Evolutionary conservation across 495 filamentous ascomycete species (phyloP).

Genomic region (Apodospora peruviana): DNA sequence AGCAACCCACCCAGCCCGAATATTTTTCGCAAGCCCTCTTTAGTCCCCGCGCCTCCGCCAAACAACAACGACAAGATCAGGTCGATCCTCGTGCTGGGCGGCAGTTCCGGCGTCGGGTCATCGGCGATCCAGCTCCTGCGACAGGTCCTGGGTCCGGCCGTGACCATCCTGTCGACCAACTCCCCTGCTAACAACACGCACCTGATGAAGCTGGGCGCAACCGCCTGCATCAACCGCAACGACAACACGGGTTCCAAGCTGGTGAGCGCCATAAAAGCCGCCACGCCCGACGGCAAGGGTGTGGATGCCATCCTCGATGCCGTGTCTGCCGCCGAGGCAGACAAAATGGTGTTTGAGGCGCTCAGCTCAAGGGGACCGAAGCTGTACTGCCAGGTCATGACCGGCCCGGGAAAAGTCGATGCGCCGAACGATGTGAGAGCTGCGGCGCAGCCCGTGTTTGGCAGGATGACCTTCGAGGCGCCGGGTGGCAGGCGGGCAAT

Average conservation of each 20-base stretch:
- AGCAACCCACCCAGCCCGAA: not conserved
- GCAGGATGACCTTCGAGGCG: constrained; percentile 17
- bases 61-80: not conserved
- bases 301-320: constrained; percentile 40
- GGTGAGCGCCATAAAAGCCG: constrained; percentile 22
- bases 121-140: constrained; percentile 38
- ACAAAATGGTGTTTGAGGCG: constrained; percentile 7
- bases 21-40: not conserved
- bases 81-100: constrained; percentile 39
- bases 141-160: constrained; percentile 21
- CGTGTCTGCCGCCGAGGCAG: constrained; percentile 15
- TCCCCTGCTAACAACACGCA: constrained; percentile 27
- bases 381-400: constrained; percentile 30
- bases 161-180: constrained; percentile 35
- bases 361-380: constrained; percentile 25
- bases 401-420: constrained; percentile 14
- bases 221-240: constrained; percentile 24
- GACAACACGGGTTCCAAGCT: constrained; percentile 8
- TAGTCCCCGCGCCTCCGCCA: not conserved
- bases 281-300: constrained; percentile 22
- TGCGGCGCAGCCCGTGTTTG: constrained; percentile 12
- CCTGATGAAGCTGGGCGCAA: constrained; percentile 27
- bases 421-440: constrained; percentile 21
- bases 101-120: constrained; percentile 35
- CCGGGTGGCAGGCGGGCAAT: constrained; percentile 5